phyloP scores from a whole-genome alignment of 345 rosid species.

The Linum tenue region DNA sequence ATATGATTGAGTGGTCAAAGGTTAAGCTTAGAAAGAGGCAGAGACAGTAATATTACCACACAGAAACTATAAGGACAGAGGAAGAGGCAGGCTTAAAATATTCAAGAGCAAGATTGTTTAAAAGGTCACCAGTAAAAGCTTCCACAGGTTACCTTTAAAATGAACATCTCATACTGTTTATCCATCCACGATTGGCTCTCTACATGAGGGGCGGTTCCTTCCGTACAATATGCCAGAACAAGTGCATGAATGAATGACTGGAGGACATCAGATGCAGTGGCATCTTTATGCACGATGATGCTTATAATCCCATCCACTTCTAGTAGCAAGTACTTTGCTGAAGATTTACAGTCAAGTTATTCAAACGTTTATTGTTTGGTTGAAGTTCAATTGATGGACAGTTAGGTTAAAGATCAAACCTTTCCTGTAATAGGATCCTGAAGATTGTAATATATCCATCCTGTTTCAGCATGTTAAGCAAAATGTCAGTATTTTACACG shows the following conservation, averaged over 20 bases:
- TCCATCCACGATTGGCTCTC: slow-evolving; percentile 79
- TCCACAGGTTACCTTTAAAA: slow-evolving; percentile 44
- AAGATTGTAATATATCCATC: slow-evolving; percentile 31
- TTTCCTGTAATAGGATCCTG: slow-evolving; percentile 30
- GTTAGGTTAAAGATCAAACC: slow-evolving; percentile 25
- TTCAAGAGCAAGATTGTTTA: background rate
- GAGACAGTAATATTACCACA: background rate
- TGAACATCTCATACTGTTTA: slow-evolving; percentile 44
- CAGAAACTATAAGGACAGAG: too few species aligned
- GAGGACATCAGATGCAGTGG: slow-evolving; percentile 52
- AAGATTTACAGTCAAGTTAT: slow-evolving; percentile 9
- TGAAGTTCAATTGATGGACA: background rate
- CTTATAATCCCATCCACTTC: slow-evolving; percentile 39
- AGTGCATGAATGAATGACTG: slow-evolving; percentile 68
- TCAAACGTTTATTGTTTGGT: background rate
- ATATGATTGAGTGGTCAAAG: background rate
- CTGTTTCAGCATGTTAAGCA: slow-evolving; percentile 30
- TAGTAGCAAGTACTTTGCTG: slow-evolving; percentile 60
- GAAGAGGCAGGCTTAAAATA: too few species aligned
- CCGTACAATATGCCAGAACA: slow-evolving; percentile 35
- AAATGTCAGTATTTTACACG: slow-evolving; percentile 14
- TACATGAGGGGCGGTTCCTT: slow-evolving; percentile 17
- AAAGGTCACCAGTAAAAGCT: background rate
- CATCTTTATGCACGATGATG: slow-evolving; percentile 54
- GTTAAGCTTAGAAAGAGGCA: background rate